phyloP scores from a whole-genome alignment of 2,329 filamentous ascomycete species.

The Diaporthe nobilis region DNA sequence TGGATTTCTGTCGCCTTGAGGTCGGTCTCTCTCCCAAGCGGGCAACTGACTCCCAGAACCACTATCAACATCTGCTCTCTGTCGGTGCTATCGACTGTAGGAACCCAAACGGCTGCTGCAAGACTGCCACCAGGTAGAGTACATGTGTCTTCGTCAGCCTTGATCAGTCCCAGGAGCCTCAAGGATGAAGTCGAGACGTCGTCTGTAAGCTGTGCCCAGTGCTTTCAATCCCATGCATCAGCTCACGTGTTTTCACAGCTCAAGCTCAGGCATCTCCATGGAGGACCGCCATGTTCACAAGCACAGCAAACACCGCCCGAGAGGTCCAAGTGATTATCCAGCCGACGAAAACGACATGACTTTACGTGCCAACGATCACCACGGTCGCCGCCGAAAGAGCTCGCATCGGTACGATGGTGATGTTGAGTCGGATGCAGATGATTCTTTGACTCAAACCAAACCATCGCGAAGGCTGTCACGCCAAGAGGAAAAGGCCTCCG shows the following conservation, averaged over 20 bases:
- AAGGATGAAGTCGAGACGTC: slow-evolving; percentile 29
- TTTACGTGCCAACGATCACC: not conserved
- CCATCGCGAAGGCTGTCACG: slow-evolving; percentile 6
- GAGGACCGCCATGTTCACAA: slow-evolving; percentile 30
- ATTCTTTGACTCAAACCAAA: slow-evolving; percentile 13
- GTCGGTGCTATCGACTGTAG: not conserved
- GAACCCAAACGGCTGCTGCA: not conserved
- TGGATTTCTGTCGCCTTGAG: not conserved
- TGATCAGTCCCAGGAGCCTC: not conserved
- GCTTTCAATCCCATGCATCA: too few relatives aligned
- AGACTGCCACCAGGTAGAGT: not conserved
- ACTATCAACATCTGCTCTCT: not conserved
- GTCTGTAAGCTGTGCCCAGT: not conserved
- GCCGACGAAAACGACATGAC: not conserved
- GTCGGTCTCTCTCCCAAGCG: too few relatives aligned
- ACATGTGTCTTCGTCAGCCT: not conserved
- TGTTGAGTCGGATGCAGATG: slow-evolving; percentile 33
- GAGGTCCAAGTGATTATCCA: not conserved
- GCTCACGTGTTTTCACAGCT: slow-evolving; percentile 25
- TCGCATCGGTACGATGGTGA: slow-evolving; percentile 14
- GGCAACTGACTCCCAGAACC: not conserved
- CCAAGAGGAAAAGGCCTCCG: not conserved
- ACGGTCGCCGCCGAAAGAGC: not conserved
- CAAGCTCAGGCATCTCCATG: slow-evolving; percentile 27
- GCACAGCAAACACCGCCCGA: slow-evolving; percentile 29